A percentile compares a stretch with the other conserved stretches of the same genome.
Evolutionary conservation across 768 basidiomycete genomes (phyloP).

Genomic region (Gyrodon lividus): DNA sequence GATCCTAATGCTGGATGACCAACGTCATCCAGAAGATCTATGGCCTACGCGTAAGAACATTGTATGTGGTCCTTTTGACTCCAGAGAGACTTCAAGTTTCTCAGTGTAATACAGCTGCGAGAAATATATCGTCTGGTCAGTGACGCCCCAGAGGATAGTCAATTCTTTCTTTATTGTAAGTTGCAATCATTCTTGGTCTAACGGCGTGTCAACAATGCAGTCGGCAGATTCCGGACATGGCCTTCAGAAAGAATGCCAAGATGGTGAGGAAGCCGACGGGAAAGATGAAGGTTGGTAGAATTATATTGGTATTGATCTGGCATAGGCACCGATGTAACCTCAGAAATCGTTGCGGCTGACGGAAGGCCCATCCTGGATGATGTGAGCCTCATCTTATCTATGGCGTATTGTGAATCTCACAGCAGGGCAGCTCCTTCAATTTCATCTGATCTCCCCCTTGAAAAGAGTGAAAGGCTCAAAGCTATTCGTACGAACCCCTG

Average conservation of each 20-base stretch:
- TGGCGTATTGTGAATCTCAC: not conserved
- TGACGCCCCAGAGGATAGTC: conserved; percentile 43
- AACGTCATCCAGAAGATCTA: conserved; percentile 22
- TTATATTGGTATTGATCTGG: not conserved
- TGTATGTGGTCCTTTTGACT: conserved; percentile 28
- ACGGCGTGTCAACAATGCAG: not conserved
- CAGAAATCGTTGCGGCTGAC: conserved; percentile 22
- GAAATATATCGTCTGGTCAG: conserved; percentile 44
- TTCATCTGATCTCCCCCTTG: conserved; percentile 18
- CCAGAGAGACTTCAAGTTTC: not conserved
- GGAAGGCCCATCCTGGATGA: conserved; percentile 23
- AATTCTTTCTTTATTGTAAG: conserved; percentile 58
- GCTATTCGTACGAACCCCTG: conserved; percentile 16
- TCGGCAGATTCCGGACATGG: conserved; percentile 23
- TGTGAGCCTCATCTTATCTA: conserved; percentile 8
- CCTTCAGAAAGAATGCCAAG: conserved; percentile 8
- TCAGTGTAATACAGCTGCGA: conserved; percentile 29
- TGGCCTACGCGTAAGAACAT: conserved; percentile 47
- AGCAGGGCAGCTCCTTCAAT: conserved; percentile 18
- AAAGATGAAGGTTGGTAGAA: conserved; percentile 43
- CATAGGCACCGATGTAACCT: not conserved
- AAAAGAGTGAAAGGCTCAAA: conserved; percentile 15
- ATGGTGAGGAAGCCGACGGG: conserved; percentile 47
- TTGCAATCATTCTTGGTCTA: no score
- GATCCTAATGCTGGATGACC: conserved; percentile 42